A percentile compares a stretch with the other conserved stretches of the same genome.
phyloP scores from a whole-genome alignment of 1,139 yeast genomes.

The Wickerhamomyces sp. region DNA sequence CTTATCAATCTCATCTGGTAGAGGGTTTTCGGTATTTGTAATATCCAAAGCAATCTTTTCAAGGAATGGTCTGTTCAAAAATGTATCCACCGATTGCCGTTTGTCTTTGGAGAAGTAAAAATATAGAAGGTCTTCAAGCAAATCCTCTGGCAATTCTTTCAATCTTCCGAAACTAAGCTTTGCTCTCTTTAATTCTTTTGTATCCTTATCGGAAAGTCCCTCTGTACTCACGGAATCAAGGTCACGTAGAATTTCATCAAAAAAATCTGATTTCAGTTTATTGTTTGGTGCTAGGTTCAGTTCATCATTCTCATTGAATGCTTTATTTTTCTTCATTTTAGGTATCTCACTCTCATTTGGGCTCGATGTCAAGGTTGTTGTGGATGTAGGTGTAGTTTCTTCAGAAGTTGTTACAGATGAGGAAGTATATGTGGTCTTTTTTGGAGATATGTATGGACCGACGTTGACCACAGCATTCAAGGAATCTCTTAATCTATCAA shows the following conservation, averaged over 20 bases:
- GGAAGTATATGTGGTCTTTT: too few species aligned
- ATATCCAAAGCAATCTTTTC: slow-evolving; percentile 14
- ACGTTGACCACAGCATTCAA: slow-evolving; percentile 3
- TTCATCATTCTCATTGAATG: too few species aligned
- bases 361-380: too few species aligned
- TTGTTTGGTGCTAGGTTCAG: too few species aligned
- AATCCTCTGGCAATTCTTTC: slow-evolving; percentile 15
- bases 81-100: slow-evolving; percentile 13
- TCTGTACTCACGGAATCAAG: slow-evolving; percentile 3
- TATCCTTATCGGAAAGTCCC: slow-evolving; percentile 15
- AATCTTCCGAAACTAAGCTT: slow-evolving; percentile 10
- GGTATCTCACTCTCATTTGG: too few species aligned
- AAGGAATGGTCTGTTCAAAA: slow-evolving; percentile 12
- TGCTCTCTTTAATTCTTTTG: slow-evolving; percentile 7
- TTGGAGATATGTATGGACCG: too few species aligned
- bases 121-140: slow-evolving; percentile 9
- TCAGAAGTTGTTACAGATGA: too few species aligned
- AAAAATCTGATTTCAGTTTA: too few species aligned
- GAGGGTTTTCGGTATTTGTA: slow-evolving; percentile 6
- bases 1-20: too few species aligned
- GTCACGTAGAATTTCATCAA: slow-evolving; percentile 1
- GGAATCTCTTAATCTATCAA: slow-evolving; percentile 5
- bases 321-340: too few species aligned
- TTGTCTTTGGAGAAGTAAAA: slow-evolving; percentile 13
- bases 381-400: too few species aligned